Conservation (phyloP, 2,329 filamentous ascomycete genomes). For the Tolypocladium cylindrosporum region DNA sequence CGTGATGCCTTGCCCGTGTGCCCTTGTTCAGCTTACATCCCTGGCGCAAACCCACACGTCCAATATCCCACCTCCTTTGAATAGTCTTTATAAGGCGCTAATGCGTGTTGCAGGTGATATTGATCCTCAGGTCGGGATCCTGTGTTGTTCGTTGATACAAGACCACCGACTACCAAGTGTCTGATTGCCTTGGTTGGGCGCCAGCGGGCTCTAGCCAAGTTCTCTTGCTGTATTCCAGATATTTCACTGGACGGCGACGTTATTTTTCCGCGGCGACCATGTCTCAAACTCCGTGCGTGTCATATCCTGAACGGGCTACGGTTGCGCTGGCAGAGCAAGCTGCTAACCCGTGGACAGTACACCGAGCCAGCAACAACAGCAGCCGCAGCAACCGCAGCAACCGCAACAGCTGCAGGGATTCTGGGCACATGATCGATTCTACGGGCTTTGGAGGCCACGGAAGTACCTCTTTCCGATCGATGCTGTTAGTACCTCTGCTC, state of each 20-base stretch:
- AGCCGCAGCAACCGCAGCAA: neutral
- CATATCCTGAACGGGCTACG: neutral
- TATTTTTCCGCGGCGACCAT: neutral
- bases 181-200: neutral
- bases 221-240: neutral
- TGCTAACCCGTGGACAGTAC: neutral
- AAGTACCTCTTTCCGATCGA: slow-evolving; percentile 73
- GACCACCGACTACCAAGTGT: neutral
- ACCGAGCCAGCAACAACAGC: neutral
- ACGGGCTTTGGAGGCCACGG: slow-evolving; percentile 56
- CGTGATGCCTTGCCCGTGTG: neutral
- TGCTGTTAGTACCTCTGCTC: slow-evolving; percentile 38
- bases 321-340: neutral
- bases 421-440: slow-evolving; percentile 58
- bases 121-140: neutral
- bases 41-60: neutral
- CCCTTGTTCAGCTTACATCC: neutral
- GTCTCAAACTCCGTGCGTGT: slow-evolving; percentile 2
- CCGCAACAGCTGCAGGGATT: slow-evolving; percentile 12
- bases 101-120: neutral
- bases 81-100: neutral
- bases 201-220: neutral
- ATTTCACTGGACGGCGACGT: neutral
- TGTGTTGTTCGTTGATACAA: neutral
- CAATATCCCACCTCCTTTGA: neutral